phyloP scores from a whole-genome alignment of 2,329 filamentous ascomycete genomes.

The Amphichorda felina region DNA sequence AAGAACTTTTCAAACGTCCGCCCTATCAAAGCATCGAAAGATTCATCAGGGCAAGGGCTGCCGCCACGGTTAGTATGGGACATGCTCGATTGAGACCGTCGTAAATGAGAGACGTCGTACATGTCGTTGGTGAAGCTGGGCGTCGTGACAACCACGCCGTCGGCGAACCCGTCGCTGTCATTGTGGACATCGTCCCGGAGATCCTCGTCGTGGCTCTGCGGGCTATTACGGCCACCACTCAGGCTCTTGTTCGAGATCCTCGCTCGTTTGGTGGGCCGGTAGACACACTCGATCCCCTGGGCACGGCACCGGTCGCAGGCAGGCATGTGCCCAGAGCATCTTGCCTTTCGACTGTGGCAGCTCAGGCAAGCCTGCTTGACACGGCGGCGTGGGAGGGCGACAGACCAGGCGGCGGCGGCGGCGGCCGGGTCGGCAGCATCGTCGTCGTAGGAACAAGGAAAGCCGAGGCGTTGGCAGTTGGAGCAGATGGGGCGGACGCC shows the following conservation, averaged over 20 bases:
- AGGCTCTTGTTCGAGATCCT: constrained; percentile 11
- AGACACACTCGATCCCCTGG: constrained; percentile 44
- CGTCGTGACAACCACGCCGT: constrained; percentile 18
- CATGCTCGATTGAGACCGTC: not conserved
- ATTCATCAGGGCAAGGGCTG: constrained; percentile 25
- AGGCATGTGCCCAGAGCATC: constrained; percentile 45
- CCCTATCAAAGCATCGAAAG: constrained; percentile 35
- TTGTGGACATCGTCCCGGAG: constrained; percentile 16
- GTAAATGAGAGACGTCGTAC: constrained; percentile 12
- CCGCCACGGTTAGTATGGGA: constrained; percentile 9
- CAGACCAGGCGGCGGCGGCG: constrained; percentile 25
- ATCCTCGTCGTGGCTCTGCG: constrained; percentile 21
- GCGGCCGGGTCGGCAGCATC: constrained; percentile 9
- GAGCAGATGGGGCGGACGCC: constrained; percentile 39
- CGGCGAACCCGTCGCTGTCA: constrained; percentile 22
- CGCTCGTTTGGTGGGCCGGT: constrained; percentile 34
- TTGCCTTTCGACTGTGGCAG: constrained; percentile 45
- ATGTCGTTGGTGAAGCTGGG: constrained; percentile 19
- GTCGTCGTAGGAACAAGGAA: constrained; percentile 45
- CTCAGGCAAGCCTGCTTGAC: constrained; percentile 45
- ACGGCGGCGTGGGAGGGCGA: constrained; percentile 37
- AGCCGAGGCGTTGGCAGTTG: constrained; percentile 47
- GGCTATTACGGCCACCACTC: constrained; percentile 14
- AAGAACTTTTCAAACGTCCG: constrained; percentile 46
- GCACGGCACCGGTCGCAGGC: constrained; percentile 37